These are phyloP conservation scores for Suillus discolor DNA, from an alignment of 768 basidiomycete species.

Conservation along the genomic window DNA sequence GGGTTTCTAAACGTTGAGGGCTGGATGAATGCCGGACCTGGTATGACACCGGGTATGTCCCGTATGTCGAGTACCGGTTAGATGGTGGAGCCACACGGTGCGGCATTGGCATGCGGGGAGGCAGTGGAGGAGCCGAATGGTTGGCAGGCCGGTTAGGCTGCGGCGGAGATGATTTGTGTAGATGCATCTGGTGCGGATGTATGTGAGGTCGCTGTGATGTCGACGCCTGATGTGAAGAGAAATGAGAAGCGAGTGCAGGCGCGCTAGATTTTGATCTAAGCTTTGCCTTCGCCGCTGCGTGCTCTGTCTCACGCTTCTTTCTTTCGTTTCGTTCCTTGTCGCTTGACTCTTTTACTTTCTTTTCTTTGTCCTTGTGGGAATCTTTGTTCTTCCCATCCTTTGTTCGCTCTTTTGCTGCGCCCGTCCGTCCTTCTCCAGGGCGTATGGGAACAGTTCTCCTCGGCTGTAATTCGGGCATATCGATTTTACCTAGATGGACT, in stretches of 20 bases:
- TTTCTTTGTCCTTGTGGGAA: constrained; percentile 1
- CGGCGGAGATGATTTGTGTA: constrained; percentile 43
- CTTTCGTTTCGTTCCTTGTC: constrained; percentile 32
- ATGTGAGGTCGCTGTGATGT: constrained; percentile 24
- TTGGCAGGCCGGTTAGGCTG: constrained; percentile 44
- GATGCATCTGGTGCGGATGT: constrained; percentile 37
- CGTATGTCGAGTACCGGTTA: constrained; percentile 25
- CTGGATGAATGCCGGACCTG: constrained; percentile 6
- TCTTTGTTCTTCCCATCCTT: constrained; percentile 5
- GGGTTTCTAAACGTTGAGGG: not conserved
- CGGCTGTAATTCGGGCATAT: constrained; percentile 83
- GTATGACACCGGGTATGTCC: constrained; percentile 9
- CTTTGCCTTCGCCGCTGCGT: constrained; percentile 45
- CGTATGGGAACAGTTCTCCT: constrained; percentile 23
- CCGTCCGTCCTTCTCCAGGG: constrained; percentile 9
- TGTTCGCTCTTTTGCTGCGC: constrained; percentile 1
- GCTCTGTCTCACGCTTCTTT: constrained; percentile 33
- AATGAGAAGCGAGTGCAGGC: constrained; percentile 3
- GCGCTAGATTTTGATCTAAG: constrained; percentile 9
- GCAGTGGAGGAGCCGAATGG: constrained; percentile 40
- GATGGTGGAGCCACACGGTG: constrained; percentile 2
- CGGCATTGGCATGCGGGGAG: constrained; percentile 4
- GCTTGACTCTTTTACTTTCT: not conserved
- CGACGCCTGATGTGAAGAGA: constrained; percentile 20
- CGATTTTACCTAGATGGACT: constrained; percentile 83